Base-by-base conservation (phyloP, 2,329 filamentous ascomycete species). In the Chaetomium strumarium region DNA sequence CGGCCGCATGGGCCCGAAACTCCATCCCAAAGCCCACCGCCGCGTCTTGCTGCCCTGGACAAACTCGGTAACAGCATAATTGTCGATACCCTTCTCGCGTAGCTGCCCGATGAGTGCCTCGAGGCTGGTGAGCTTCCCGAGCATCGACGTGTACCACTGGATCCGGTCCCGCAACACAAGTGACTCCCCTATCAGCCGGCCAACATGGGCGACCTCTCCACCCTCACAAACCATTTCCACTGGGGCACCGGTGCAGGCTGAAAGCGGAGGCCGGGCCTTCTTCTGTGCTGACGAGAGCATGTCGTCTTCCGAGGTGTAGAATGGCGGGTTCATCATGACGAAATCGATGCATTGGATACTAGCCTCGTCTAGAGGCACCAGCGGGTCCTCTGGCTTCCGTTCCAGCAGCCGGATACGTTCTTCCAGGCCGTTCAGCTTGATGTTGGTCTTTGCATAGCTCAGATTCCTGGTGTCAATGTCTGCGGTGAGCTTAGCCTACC, bases 321-420 rank as follows among this genome's bases (percentile, higher is more conserved):
- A 99, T 0, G 93, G 93, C 0, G 93, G 93, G 60, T 99, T 99
- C 58, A 86, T 92, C 83, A 97, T 95, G 53, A 81, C 83, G 66
- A 97, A 96, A 65, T 92, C 85, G 40, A 95, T 74, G 3, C 57
- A 64, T 8, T 71, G 65, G 5, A 79, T 65, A 19, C 67, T 68
- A 1, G 84, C 64, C 0, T 75, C 74, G 37, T 82, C 72, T 0
- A 90, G 64, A 0, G 86, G 84, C 6, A 97, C 76, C 1, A 96
- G 70, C 0, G 72, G 61, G 34, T 78, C 79, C 0, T 71, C 64
- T 0, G 72, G 60, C 0, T 71, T 67, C 1, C 82, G 83, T 38
- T 76, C 67, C 0, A 89, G 62, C 0, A 96, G 65, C 3, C 69
- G 80, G 52, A 95, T 86, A 0, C 86, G 78, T 7, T 74, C 67